Evolutionary conservation across 2,329 filamentous ascomycete genomes (phyloP), one percentile per base, ranked within the genome.

Genomic region (Stemphylium vesicarium): DNA sequence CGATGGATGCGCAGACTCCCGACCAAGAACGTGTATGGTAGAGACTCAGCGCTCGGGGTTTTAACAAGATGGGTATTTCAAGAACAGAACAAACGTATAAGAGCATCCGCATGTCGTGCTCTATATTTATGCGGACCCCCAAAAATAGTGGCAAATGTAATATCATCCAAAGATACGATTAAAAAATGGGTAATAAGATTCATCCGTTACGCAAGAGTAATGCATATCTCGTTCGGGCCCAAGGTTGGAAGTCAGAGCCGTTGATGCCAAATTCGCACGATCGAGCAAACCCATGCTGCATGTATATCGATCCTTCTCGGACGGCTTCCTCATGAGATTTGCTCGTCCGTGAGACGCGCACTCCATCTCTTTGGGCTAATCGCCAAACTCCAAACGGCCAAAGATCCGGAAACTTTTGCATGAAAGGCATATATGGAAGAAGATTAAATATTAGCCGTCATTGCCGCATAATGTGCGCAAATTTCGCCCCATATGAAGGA

Each of bases 401-500:
- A 38, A 38, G n/a, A 24, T 31, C 16, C 33, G 33, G 36, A 37
- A 7, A 47, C 29, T 26, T 26, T 12, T 50, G 33, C 38, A 24
- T 26, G 13, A 33, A 35, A n/a, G 29, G 32, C 50, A 24, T 26
- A 18, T 11, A 49, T 15, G 18, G 18, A 41, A 39, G 39, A 36
- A 47, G 35, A 41, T 20, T 50, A 29, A 39, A 35, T n/a, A n/a
- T 33, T 39, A 22, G 45, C 38, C 9, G 45, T 54, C 13, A 44
- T 43, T 41, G 49, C 32, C 39, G 46, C 51, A 20, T 15, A 36
- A 50, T 31, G 35, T 41, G 51, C 45, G 45, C 33, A 38, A 42
- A 26, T 18, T 37, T 36, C 22, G n/a, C 20, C 16, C 11, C 35
- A 43, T 15, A 35, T 12, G 24, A 42, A 33, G 15, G 12, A 31